Evolutionary conservation across 495 filamentous ascomycete genomes (phyloP).

Genomic region (Evansstolkia leycettana): DNA sequence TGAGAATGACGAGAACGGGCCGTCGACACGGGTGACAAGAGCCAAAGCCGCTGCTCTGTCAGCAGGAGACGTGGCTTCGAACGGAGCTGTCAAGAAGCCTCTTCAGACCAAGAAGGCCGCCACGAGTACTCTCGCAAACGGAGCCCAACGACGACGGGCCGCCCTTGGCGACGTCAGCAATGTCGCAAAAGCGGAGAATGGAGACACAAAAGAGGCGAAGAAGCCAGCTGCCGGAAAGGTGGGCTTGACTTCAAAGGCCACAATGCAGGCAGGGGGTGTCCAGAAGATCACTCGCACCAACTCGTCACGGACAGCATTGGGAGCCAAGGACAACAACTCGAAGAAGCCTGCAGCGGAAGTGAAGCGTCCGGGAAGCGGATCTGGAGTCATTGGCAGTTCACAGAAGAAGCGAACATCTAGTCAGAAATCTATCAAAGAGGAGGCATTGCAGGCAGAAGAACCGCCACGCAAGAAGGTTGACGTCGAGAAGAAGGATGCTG

Average conservation of each 20-base stretch:
- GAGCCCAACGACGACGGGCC: constrained; percentile 51
- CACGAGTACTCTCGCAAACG: constrained; percentile 32
- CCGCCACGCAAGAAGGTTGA: constrained; percentile 41
- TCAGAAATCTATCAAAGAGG: constrained; percentile 45
- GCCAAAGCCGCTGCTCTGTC: constrained; percentile 76
- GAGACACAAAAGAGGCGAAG: constrained; percentile 52
- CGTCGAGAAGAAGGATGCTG: constrained; percentile 22
- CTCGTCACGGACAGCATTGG: constrained; percentile 49
- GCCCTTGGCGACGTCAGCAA: constrained; percentile 94
- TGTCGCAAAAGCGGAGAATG: constrained; percentile 61
- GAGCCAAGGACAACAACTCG: constrained; percentile 50
- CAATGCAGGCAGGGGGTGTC: constrained; percentile 56
- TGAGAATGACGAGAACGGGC: constrained; percentile 87
- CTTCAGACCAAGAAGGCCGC: constrained; percentile 64
- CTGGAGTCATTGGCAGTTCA: constrained; percentile 45
- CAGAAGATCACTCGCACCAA: constrained; percentile 63
- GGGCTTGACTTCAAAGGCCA: constrained; percentile 65
- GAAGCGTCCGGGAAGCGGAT: constrained; percentile 62
- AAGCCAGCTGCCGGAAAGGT: constrained; percentile 48
- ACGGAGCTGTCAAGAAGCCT: constrained; percentile 52
- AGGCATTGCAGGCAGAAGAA: constrained; percentile 43
- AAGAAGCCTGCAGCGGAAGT: constrained; percentile 46
- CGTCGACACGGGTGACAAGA: constrained; percentile 72
- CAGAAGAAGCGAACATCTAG: constrained; percentile 44
- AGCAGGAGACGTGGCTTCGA: constrained; percentile 33